Conservation (phyloP, 768 basidiomycete species). For the Crucibulum laeve region DNA sequence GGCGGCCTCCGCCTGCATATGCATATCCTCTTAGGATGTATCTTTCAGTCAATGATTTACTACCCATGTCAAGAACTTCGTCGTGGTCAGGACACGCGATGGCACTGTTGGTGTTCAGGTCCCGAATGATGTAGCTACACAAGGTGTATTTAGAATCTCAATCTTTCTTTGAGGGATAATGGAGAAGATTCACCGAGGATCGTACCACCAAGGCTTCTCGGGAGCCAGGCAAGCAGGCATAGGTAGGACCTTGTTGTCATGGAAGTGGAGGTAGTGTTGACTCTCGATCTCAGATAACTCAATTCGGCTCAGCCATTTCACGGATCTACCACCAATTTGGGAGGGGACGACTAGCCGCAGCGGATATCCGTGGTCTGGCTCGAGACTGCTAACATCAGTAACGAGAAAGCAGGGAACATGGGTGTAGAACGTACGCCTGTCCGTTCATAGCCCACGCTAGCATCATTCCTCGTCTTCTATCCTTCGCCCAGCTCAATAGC, state of each 20-base stretch:
- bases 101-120: constrained; percentile 57
- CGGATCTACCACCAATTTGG: constrained; percentile 57
- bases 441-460: constrained; percentile 59
- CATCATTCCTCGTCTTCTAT: constrained; percentile 46
- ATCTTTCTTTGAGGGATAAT: too few species aligned
- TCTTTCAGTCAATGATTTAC: constrained; percentile 5
- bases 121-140: constrained; percentile 35
- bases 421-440: constrained; percentile 21
- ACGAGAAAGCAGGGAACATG: neutral
- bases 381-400: constrained; percentile 21
- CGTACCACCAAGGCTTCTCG: constrained; percentile 59
- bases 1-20: constrained; percentile 56
- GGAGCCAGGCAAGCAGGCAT: constrained; percentile 42
- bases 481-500: constrained; percentile 38
- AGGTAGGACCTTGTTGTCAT: constrained; percentile 64
- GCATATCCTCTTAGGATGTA: constrained; percentile 55
- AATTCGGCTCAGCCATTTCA: constrained; percentile 58
- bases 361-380: constrained; percentile 64
- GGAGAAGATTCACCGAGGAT: constrained; percentile 36
- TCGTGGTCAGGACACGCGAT: constrained; percentile 54
- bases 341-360: constrained; percentile 61
- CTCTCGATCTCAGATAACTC: constrained; percentile 45
- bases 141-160: too few species aligned
- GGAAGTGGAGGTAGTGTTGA: constrained; percentile 44
- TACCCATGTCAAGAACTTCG: constrained; percentile 29